Evolutionary conservation across 1,139 yeast species (phyloP).

Genomic region (Diutina ranongensis): DNA sequence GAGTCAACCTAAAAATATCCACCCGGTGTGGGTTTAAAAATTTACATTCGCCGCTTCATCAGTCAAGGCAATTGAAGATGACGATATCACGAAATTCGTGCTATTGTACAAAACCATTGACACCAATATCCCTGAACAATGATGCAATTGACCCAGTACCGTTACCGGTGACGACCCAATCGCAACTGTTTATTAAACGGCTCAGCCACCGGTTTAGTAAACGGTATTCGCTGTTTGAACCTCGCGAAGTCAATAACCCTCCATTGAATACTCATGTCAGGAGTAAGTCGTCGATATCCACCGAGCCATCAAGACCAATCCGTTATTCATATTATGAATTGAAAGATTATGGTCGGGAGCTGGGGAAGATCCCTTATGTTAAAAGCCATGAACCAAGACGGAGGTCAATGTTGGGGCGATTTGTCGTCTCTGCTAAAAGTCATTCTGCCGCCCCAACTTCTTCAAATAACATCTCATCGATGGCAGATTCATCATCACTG

Average conservation of each 20-base stretch:
- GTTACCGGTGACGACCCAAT: background rate
- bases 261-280: background rate
- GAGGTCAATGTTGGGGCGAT: background rate
- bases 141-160: background rate
- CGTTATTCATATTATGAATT: background rate
- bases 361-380: background rate
- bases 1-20: background rate
- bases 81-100: background rate
- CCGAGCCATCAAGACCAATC: background rate
- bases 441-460: background rate
- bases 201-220: background rate
- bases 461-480: background rate
- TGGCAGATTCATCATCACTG: background rate
- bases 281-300: background rate
- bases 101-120: slow-evolving; percentile 5
- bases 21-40: too few species aligned
- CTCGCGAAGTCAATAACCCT: too few species aligned
- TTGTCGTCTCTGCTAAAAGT: background rate
- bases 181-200: slow-evolving; percentile 3
- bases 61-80: background rate
- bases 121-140: background rate
- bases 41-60: background rate
- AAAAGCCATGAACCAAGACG: background rate
- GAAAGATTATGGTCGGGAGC: background rate
- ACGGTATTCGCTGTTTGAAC: background rate